A percentile compares a stretch with the other conserved stretches of the same genome.
Evolutionary conservation across 1,139 yeast genomes (phyloP).

Genomic region (Schwanniomyces etchellsii): DNA sequence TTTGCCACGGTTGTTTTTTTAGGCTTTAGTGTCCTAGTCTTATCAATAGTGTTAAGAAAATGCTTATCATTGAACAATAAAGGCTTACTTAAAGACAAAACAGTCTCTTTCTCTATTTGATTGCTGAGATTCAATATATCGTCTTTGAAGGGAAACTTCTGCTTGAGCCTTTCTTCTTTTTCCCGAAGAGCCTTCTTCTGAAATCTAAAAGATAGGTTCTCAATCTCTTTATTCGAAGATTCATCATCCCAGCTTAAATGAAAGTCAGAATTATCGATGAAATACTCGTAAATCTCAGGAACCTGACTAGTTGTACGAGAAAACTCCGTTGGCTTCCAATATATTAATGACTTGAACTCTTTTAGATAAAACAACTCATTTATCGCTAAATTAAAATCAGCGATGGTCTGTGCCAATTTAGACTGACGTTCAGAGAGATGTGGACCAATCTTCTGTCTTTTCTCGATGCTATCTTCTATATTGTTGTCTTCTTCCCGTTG

Average conservation of each 20-base stretch:
- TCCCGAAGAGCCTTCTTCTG: conserved; percentile 43
- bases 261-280: conserved; percentile 22
- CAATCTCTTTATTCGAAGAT: conserved; percentile 21
- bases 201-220: conserved; percentile 33
- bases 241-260: conserved; percentile 30
- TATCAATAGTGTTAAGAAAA: neutral
- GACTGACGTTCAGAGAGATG: conserved; percentile 6
- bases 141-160: conserved; percentile 33
- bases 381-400: conserved; percentile 39
- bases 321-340: conserved; percentile 53
- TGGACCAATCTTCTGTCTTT: conserved; percentile 3
- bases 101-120: conserved; percentile 14
- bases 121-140: conserved; percentile 21
- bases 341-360: conserved; percentile 53
- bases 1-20: neutral
- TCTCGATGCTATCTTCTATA: conserved; percentile 1
- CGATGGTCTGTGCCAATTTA: conserved; percentile 27
- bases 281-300: conserved; percentile 34
- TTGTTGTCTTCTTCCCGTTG: conserved; percentile 1
- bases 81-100: conserved; percentile 10
- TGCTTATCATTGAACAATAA: neutral
- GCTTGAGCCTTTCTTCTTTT: conserved; percentile 25
- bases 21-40: neutral
- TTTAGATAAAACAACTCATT: conserved; percentile 55
- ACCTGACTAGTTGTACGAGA: conserved; percentile 20